Conservation (phyloP, 306 rosid species). For the Cyclanthera cordifolia region DNA sequence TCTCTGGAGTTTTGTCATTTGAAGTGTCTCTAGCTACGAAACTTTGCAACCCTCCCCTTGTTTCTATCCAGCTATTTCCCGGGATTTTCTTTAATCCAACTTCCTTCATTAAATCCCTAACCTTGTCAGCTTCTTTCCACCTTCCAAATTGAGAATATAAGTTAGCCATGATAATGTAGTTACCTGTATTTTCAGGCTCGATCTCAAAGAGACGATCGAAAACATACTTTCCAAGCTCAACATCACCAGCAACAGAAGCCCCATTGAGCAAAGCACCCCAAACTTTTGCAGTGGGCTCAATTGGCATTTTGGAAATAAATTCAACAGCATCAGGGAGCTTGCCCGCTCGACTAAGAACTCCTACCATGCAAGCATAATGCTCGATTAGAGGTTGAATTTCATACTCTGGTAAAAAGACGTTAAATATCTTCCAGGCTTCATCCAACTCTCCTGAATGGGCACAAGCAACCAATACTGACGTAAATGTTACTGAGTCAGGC, state of each 20-base stretch:
- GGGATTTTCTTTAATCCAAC: slow-evolving; percentile 55
- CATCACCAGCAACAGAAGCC: slow-evolving; percentile 61
- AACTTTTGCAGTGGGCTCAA: slow-evolving; percentile 66
- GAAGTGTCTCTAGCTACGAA: slow-evolving; percentile 46
- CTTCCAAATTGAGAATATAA: slow-evolving; percentile 64
- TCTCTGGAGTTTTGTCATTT: slow-evolving; percentile 35
- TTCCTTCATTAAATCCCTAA: slow-evolving; percentile 49
- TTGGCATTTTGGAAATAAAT: slow-evolving; percentile 52
- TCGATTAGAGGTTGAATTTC: slow-evolving; percentile 57
- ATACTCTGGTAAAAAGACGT: slow-evolving; percentile 30
- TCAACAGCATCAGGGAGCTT: slow-evolving; percentile 55
- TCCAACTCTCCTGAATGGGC: slow-evolving; percentile 65
- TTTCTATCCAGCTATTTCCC: slow-evolving; percentile 70
- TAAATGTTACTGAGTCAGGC: slow-evolving; percentile 68
- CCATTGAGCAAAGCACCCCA: slow-evolving; percentile 87
- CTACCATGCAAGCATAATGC: slow-evolving; percentile 87
- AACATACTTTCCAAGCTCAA: slow-evolving; percentile 55
- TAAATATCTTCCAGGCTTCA: slow-evolving; percentile 69
- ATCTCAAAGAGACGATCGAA: slow-evolving; percentile 50
- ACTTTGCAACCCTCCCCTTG: slow-evolving; percentile 30
- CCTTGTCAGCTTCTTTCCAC: slow-evolving; percentile 62
- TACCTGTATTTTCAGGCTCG: slow-evolving; percentile 75
- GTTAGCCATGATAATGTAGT: slow-evolving; percentile 73
- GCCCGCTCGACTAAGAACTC: slow-evolving; percentile 74
- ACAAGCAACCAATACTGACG: slow-evolving; percentile 55